Evolutionary conservation across 306 rosid species (phyloP), one percentile per base, ranked within the genome.

Genomic region (Calophaca sinica): DNA sequence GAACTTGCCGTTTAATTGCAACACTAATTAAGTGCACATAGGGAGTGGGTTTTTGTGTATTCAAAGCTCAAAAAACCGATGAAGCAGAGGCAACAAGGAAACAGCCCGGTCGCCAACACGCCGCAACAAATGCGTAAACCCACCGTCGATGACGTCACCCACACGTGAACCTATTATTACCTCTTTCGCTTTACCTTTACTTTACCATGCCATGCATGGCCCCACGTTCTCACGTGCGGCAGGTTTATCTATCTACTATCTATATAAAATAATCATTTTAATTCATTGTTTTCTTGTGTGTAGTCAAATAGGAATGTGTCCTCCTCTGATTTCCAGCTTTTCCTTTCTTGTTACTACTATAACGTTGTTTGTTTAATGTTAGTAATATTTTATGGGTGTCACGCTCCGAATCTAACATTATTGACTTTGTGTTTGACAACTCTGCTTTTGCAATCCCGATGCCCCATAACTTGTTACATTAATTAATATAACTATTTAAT

Each of bases 211-310:
- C 44, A 74, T 81, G 33, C 82, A 78, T 42, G 78, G 59, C 15
- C 90, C 82, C 79, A 70, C 64, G 6, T 73, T 89, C 92, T 85
- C 94, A 88, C 94, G 96, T 89, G 96, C 79, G 86, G 44, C 75
- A 33, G 3, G 5, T 58, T 42, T 71, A 26, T 39, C 15, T 39
- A 4, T 5, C 10, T 32, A 57, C 51, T 29, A 48, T 15, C 26
- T 20, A 20, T 20, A 20, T 20, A 20, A 20, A 20, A 20, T 20
- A 20, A 20, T 20, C 26, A 0, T 66, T 42, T 32, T 45, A 39
- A 2, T 63, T 51, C 0, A 12, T 68, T 14, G 60, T 66, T 60
- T 78, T 49, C 5, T 71, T 45, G 5, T 74, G 42, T 35, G 44
- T 54, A 68, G 52, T 68, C 65, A 68, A 72, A 64, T 9, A 45